These are phyloP conservation scores for Melastoma malabathricum DNA, from an alignment of 345 rosid genomes.

Conservation along the genomic window DNA sequence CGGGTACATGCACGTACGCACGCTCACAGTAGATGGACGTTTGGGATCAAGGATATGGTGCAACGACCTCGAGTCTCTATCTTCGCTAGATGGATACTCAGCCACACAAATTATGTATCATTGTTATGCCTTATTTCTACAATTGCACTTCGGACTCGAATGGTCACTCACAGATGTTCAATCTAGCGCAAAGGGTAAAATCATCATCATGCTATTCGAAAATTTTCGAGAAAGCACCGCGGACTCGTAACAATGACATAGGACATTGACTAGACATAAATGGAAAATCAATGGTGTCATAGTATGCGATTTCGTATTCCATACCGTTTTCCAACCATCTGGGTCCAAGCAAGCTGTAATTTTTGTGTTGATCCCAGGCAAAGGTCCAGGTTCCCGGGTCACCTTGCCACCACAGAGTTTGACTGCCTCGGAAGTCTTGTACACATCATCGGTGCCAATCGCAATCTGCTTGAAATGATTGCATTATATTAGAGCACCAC, in stretches of 20 bases:
- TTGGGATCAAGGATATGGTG: too few species aligned
- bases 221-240: background rate
- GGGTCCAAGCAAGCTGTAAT: constrained; percentile 96
- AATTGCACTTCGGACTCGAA: too few species aligned
- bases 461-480: constrained; percentile 48
- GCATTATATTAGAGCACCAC: background rate
- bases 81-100: too few species aligned
- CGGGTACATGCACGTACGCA: too few species aligned
- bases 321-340: constrained; percentile 97
- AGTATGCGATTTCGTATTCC: constrained; percentile 7
- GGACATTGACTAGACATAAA: background rate
- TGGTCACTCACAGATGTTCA: too few species aligned
- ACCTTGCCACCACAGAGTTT: constrained; percentile 78
- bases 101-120: too few species aligned
- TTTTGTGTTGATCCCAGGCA: constrained; percentile 90
- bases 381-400: constrained; percentile 89
- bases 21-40: too few species aligned
- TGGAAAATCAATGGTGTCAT: background rate
- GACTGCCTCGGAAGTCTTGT: constrained; percentile 83
- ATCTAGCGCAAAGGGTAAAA: background rate
- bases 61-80: too few species aligned
- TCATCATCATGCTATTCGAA: background rate
- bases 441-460: constrained; percentile 91
- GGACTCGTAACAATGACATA: too few species aligned
- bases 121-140: too few species aligned